A percentile compares a stretch with the other conserved stretches of the same genome.
These are phyloP conservation scores for Termitomyces heimii DNA, from an alignment of 768 basidiomycete species.

Conservation along the genomic window DNA sequence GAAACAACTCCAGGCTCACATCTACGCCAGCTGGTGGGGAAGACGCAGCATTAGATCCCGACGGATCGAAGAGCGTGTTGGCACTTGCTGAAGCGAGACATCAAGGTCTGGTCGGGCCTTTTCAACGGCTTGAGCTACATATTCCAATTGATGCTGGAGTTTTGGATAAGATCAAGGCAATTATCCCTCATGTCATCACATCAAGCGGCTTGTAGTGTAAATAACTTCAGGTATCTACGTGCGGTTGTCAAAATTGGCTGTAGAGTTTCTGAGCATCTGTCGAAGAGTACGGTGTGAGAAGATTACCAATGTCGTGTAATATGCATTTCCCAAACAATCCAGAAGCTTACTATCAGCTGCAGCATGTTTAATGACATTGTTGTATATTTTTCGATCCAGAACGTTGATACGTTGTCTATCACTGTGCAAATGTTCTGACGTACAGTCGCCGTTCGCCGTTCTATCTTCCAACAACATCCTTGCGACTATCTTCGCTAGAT, in stretches of 20 bases:
- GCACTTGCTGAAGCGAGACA: background rate
- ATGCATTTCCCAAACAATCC: too few species aligned
- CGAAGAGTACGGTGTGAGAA: background rate
- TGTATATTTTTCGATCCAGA: background rate
- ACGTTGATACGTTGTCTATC: background rate
- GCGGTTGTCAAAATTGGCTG: background rate
- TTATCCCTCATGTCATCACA: background rate
- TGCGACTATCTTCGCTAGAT: too few species aligned
- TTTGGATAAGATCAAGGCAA: background rate
- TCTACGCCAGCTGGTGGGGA: conserved; percentile 1
- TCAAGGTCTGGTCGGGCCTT: background rate
- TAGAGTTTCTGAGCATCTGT: background rate
- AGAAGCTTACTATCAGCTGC: too few species aligned
- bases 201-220: background rate
- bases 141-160: background rate
- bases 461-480: too few species aligned
- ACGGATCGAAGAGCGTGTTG: conserved; percentile 1
- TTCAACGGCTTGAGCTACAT: background rate
- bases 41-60: background rate
- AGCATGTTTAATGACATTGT: too few species aligned
- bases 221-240: too few species aligned
- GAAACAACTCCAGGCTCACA: background rate
- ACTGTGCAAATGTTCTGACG: background rate
- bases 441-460: background rate
- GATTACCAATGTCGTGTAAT: background rate